Evolutionary conservation across 208 protist genomes (phyloP), one percentile per base, ranked within the genome.

Genomic region (Trypanosoma avium): DNA sequence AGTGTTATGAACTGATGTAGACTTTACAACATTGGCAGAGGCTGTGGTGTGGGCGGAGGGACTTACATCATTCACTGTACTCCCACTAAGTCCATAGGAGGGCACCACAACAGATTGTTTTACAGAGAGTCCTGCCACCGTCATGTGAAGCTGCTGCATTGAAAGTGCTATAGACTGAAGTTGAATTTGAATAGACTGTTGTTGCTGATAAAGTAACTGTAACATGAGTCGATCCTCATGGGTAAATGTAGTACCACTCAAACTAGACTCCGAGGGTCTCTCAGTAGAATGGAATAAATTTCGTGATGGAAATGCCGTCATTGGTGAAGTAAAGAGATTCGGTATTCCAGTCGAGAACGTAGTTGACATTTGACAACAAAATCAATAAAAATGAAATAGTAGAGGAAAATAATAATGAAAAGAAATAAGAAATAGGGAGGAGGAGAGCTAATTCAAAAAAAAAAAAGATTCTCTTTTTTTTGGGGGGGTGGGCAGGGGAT

Each of bases 141-240:
- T 45, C 70, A 68, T 70, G 48, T 76, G 74, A n/a, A 84, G 60
- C 62, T 91, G 81, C 60, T 89, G 75, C 72, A 91, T 81, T 65
- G 70, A 92, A 26, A 84, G 63, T 35, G 78, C 69, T 52, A 93
- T 76, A 24, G 77, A 85, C 61, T 90, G 83, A 0, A 93, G 77
- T 70, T 95, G 89, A 43, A 86, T 79, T 54, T 95, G 82, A 4
- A 95, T 76, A 1, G 85, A 69, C 64, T 92, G 79, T 66, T 95
- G 89, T 50, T 93, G 89, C 32, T 91, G 82, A 54, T 92, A 95
- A 26, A 95, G 55, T 17, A 92, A 61, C 46, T 77, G 70, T 22
- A 95, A 70, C 70, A 90, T 67, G 72, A 92, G 83, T 26, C 86
- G 79, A 60, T 95, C 84, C 50, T 92, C 77, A 4, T 70, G 62